A percentile compares a stretch with the other conserved stretches of the same genome.
Evolutionary conservation across 192 early-diverging fungal species (phyloP).

Genomic region (Coemansia sp.): DNA sequence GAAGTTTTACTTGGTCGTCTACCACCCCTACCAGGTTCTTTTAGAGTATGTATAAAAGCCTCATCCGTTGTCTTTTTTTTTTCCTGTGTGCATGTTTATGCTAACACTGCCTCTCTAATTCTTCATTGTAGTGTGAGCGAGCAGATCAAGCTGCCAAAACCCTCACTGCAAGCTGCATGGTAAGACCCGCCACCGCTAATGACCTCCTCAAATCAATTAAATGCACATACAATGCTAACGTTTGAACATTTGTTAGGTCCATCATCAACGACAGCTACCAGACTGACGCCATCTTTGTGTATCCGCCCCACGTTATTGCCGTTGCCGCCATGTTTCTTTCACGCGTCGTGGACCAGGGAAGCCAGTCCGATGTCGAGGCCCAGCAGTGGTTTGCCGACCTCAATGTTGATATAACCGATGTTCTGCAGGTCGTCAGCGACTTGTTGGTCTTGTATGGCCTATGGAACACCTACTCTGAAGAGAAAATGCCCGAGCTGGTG

Average conservation of each 20-base stretch:
- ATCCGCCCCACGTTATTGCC: slow-evolving; percentile 88
- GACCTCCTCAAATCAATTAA: neutral
- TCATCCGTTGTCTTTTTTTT: neutral
- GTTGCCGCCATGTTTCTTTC: slow-evolving; percentile 70
- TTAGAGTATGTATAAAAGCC: slow-evolving; percentile 52
- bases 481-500: slow-evolving; percentile 47
- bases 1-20: slow-evolving; percentile 83
- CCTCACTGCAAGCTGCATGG: slow-evolving; percentile 52
- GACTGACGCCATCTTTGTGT: slow-evolving; percentile 74
- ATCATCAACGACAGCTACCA: slow-evolving; percentile 81
- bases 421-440: slow-evolving; percentile 72
- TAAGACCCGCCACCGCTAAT: slow-evolving; percentile 8
- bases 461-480: slow-evolving; percentile 64
- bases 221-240: neutral
- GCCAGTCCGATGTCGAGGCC: slow-evolving; percentile 53
- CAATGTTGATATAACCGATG: slow-evolving; percentile 75
- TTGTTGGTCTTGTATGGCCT: slow-evolving; percentile 66
- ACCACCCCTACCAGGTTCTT: slow-evolving; percentile 82
- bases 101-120: neutral
- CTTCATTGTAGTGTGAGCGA: slow-evolving; percentile 20
- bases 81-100: too few species aligned
- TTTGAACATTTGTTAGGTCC: slow-evolving; percentile 30
- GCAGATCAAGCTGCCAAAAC: slow-evolving; percentile 26
- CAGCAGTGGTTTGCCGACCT: slow-evolving; percentile 76
- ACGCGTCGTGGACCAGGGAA: slow-evolving; percentile 40